phyloP scores from a whole-genome alignment of 441 rosid species.

The Croton laevigatus region DNA sequence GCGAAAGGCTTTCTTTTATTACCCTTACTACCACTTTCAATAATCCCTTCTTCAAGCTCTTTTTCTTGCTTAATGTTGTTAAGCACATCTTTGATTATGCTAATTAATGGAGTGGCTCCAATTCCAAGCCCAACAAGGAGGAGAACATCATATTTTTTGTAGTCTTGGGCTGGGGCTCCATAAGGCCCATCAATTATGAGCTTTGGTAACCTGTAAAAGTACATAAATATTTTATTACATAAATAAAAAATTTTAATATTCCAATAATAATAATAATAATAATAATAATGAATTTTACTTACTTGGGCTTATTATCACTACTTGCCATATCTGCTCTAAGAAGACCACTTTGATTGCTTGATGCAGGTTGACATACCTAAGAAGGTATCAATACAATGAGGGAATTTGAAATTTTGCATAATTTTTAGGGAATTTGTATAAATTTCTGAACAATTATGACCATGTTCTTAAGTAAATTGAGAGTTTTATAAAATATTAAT shows the following conservation, averaged over 20 bases:
- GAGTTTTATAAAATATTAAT: no score
- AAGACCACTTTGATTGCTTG: constrained; percentile 57
- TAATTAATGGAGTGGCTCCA: constrained; percentile 71
- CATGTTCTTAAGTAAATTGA: no score
- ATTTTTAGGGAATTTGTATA: no score
- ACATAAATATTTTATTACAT: neutral
- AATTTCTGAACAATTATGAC: no score
- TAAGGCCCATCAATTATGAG: constrained; percentile 68
- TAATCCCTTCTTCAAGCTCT: constrained; percentile 27
- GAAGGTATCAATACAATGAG: neutral
- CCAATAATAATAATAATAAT: no score
- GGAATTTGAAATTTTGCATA: neutral
- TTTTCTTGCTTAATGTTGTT: constrained; percentile 49
- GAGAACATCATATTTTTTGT: constrained; percentile 60
- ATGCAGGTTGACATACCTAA: constrained; percentile 58
- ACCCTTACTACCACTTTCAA: constrained; percentile 11
- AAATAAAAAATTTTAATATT: neutral
- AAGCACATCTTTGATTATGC: constrained; percentile 64
- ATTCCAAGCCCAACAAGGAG: constrained; percentile 71
- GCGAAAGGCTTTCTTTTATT: constrained; percentile 32
- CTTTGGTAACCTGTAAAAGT: constrained; percentile 55
- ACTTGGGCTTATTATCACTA: constrained; percentile 28
- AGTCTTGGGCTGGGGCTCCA: constrained; percentile 78
- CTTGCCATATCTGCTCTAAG: constrained; percentile 47
- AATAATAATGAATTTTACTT: neutral